Evolutionary conservation across 1,284 basidiomycete genomes (phyloP).

Genomic region (Phaffia rhodozyma): DNA sequence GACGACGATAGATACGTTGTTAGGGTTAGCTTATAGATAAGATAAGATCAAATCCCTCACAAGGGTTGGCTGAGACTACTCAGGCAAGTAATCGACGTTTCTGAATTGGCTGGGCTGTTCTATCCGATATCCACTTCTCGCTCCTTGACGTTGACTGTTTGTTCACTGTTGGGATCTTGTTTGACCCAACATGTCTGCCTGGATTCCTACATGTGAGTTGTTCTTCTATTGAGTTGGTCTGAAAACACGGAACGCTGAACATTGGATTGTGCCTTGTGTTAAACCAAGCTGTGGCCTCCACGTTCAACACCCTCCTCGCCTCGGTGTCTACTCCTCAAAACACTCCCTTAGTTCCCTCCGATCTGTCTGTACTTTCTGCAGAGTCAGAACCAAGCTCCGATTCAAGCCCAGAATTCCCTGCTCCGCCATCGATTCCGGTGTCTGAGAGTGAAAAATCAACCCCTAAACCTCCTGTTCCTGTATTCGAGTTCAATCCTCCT

Average conservation of each 20-base stretch:
- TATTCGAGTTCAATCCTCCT: background rate
- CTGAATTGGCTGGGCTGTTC: too few species aligned
- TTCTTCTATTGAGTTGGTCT: too few species aligned
- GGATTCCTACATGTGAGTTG: background rate
- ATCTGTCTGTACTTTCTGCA: background rate
- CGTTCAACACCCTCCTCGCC: slow-evolving; percentile 5
- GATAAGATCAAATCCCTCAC: too few species aligned
- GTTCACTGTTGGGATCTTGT: too few species aligned
- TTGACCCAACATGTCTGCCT: slow-evolving; percentile 2
- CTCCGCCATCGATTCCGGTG: background rate
- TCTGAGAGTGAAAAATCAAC: background rate
- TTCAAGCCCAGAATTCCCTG: background rate
- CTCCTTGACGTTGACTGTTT: too few species aligned
- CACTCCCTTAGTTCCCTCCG: background rate
- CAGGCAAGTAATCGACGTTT: too few species aligned
- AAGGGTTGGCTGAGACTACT: too few species aligned
- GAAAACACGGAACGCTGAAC: background rate
- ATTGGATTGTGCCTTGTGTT: background rate
- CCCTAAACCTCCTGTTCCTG: background rate
- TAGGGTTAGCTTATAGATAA: too few species aligned
- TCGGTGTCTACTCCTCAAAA: slow-evolving; percentile 2
- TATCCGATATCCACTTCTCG: too few species aligned
- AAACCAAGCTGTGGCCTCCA: background rate
- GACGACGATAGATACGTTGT: too few species aligned
- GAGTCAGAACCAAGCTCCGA: background rate